Evolutionary conservation across 192 early-diverging fungal species (phyloP), one percentile per base, ranked within the genome.

Genomic region (Podochytrium sp.): DNA sequence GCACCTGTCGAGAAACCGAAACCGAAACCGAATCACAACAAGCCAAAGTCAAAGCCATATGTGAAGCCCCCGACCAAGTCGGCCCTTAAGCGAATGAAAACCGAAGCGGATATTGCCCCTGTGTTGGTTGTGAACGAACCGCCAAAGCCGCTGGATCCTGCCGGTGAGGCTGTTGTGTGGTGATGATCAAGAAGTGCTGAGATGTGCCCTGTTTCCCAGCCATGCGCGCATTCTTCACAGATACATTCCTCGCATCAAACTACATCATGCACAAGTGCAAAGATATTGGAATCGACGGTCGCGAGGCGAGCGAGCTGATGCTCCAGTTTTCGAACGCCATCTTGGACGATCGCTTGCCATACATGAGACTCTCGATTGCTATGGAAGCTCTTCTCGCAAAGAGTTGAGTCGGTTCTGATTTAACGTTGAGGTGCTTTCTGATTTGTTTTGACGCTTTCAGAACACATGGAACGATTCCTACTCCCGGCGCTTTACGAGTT

Each of bases 401-500:
- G n/a, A 65, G 43, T 47, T 34, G 35, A 5, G 18, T 29, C 12
- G 32, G n/a, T 25, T 25, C 3, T 0, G 0, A 1, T 61, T 61
- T 2, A n/a, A 2, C 16, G 16, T 39, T 61, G 16, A 37, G 20
- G 32, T 39, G 37, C 10, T 20, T 30, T 30, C 59, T 37, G 55
- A 57, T 30, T 2, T 20, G 33, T 39, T 33, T 39, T 29, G 30
- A 38, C 16, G n/a, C n/a, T n/a, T n/a, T n/a, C 37, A 80, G 76
- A 61, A 47, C 30, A 38, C 42, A 75, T 79, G 62, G 77, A 83
- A 32, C 59, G 72, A 23, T 39, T 78, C 39, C 70, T 83, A 7
- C 59, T 83, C 10, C 79, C 82, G 14, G 64, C 42, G 2, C 67
- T 80, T 37, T 79, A 71, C 72, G 61, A 72, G 30, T 80, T 65